Evolutionary conservation across 2,329 filamentous ascomycete species (phyloP), one percentile per base, ranked within the genome.

Genomic region (Trichothecium sympodiale): DNA sequence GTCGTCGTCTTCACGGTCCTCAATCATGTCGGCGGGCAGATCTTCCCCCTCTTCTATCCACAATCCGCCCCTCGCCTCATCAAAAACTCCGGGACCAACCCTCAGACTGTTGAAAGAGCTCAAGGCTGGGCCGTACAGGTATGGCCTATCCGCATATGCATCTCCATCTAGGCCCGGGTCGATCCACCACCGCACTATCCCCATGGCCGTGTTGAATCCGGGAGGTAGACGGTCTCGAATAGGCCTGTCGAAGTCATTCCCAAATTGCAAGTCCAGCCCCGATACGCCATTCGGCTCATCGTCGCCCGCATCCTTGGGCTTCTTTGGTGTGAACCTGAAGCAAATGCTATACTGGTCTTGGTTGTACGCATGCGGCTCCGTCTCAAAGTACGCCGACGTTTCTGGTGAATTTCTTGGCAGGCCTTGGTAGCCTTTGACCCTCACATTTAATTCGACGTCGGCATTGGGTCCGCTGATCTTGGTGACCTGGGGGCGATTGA

Each of bases 231-330:
- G 74, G 53, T 94, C 82, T 20, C 86, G 75, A 47, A 98, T 91
- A 0, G 91, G 85, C 34, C 83, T 75, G 51, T 94, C 88, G 54
- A 96, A 95, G 64, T 95, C 87, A 56, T 96, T 96, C 29, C 89
- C 91, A 48, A 94, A 94, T 36, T 95, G 77, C 3, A 98, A 67
- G 42, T 93, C 78, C 17, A 73, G 59, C 31, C 76, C 86, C 3
- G 68, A 66, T 38, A 94, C 77, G 26, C 70, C 69, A 58, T 58
- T 40, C n/a, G 16, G 5, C 5, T 38, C 18, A 5, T 43, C 40
- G 3, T 45, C 42, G 17, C 31, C 31, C 20, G 33, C 33, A n/a
- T 5, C 30, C 30, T 37, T 28, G 8, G 50, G 52, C 34, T 51
- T 53, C 48, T 83, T 84, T n/a, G 82, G 84, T 1, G 72, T 77